Percentiles rank a stretch among this genome's conserved stretches.
These are phyloP conservation scores for Hypoxylon sp. DNA, from an alignment of 2,329 filamentous ascomycete species.

Conservation along the genomic window DNA sequence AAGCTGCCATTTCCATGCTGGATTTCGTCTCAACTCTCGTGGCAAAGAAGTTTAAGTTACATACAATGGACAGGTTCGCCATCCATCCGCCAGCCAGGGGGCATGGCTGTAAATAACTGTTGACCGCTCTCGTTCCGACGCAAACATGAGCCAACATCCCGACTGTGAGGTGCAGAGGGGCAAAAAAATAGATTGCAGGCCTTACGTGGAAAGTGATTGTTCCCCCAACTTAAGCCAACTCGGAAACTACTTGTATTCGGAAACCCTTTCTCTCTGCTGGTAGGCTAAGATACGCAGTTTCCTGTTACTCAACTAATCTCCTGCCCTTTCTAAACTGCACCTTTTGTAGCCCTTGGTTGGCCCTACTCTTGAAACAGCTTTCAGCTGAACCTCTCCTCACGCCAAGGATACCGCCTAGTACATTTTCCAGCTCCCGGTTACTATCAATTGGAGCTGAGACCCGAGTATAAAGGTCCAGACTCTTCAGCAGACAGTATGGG, in stretches of 20 bases:
- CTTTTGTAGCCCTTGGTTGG: conserved; percentile 43
- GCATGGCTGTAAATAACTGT: conserved; percentile 31
- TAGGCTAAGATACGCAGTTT: conserved; percentile 47
- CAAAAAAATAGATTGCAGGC: conserved; percentile 26
- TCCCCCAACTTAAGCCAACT: background rate
- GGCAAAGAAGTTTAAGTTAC: conserved; percentile 12
- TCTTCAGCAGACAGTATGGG: conserved; percentile 44
- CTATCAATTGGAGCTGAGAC: conserved; percentile 7
- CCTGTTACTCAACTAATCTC: conserved; percentile 33
- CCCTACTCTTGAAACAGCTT: conserved; percentile 39
- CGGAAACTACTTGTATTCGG: background rate
- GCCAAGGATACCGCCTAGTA: conserved; percentile 24
- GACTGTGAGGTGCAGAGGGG: conserved; percentile 31
- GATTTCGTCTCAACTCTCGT: conserved; percentile 28
- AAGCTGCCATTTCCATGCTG: conserved; percentile 39
- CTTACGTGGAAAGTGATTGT: conserved; percentile 13
- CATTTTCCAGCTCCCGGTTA: background rate
- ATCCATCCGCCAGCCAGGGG: conserved; percentile 30
- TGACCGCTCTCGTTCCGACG: conserved; percentile 29
- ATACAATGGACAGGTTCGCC: conserved; percentile 33
- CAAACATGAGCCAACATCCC: conserved; percentile 32
- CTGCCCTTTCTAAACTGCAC: conserved; percentile 19
- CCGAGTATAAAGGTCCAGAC: conserved; percentile 44
- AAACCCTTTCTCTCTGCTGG: conserved; percentile 28
- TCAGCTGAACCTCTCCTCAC: conserved; percentile 47